phyloP scores from a whole-genome alignment of 768 basidiomycete species.

The Agrocybe chaxingu region DNA sequence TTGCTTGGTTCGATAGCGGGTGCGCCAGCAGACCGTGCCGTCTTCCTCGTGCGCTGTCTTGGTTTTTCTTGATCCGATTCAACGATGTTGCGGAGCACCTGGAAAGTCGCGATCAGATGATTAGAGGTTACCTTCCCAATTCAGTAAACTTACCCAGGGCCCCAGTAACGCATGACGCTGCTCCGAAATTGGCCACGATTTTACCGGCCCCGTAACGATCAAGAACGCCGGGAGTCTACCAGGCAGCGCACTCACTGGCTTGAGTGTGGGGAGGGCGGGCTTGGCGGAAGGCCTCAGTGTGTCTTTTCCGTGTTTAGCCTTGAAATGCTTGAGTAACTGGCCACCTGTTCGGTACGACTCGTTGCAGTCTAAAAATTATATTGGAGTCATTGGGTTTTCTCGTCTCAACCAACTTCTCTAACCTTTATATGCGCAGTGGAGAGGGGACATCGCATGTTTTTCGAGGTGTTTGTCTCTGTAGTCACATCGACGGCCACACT shows the following conservation, averaged over 20 bases:
- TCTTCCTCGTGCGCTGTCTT: constrained; percentile 14
- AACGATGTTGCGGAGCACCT: constrained; percentile 41
- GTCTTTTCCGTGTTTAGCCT: constrained; percentile 31
- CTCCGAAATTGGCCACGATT: constrained; percentile 42
- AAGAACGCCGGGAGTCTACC: constrained; percentile 47
- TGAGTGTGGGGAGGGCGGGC: constrained; percentile 28
- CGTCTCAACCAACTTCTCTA: background rate
- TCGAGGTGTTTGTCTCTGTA: constrained; percentile 46
- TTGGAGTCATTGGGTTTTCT: constrained; percentile 7
- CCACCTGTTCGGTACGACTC: constrained; percentile 42
- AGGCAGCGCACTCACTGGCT: constrained; percentile 36
- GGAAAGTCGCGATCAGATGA: background rate
- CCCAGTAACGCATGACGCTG: constrained; percentile 49
- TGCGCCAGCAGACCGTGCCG: constrained; percentile 5
- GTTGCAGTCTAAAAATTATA: constrained; percentile 45
- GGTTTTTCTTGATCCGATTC: constrained; percentile 18
- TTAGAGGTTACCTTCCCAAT: background rate
- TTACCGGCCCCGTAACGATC: constrained; percentile 40
- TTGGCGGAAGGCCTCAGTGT: constrained; percentile 31
- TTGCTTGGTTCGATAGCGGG: constrained; percentile 23
- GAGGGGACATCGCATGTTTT: constrained; percentile 42
- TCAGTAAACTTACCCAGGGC: constrained; percentile 45
- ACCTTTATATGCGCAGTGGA: constrained; percentile 56
- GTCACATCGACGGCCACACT: constrained; percentile 45
- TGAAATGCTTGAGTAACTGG: constrained; percentile 50